Evolutionary conservation across 768 basidiomycete genomes (phyloP).

Genomic region (Mycena maculata): DNA sequence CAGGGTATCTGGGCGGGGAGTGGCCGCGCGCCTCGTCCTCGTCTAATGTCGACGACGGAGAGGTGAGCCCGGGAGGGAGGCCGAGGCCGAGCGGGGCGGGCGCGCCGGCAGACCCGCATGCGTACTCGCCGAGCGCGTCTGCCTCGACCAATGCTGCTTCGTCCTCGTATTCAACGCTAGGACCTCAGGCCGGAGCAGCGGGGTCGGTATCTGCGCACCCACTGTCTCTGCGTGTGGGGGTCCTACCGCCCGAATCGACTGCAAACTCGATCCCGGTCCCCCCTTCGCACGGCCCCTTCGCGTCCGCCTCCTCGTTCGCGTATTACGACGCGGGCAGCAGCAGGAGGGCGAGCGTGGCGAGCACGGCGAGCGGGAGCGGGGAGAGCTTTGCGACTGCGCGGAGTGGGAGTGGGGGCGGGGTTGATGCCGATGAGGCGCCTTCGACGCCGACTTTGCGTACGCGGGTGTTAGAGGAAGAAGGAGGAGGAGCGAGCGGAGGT

Average conservation of each 20-base stretch:
- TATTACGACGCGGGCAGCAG: no score
- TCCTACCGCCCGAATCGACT: no score
- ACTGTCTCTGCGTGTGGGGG: no score
- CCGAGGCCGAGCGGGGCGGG: conserved; percentile 10
- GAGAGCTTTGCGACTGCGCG: conserved; percentile 30
- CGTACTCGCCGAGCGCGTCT: conserved; percentile 10
- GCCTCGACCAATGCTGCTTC: neutral
- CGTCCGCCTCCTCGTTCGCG: conserved; percentile 24
- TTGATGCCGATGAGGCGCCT: neutral
- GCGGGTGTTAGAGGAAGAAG: no score
- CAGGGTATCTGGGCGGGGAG: conserved; percentile 5
- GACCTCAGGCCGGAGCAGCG: no score
- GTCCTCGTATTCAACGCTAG: no score
- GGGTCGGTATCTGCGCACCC: no score
- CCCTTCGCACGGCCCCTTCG: conserved; percentile 12
- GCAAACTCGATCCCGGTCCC: conserved; percentile 3
- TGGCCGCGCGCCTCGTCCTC: neutral
- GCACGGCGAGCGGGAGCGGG: no score
- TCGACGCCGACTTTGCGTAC: neutral
- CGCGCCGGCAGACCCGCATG: conserved; percentile 23
- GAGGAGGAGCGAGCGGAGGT: neutral
- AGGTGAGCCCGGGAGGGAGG: neutral
- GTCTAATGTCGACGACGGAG: neutral
- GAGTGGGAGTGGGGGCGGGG: neutral
- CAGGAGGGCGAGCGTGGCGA: no score